Base-by-base conservation (phyloP, 1,284 basidiomycete species). In the Rhodotorula glutinis region DNA sequence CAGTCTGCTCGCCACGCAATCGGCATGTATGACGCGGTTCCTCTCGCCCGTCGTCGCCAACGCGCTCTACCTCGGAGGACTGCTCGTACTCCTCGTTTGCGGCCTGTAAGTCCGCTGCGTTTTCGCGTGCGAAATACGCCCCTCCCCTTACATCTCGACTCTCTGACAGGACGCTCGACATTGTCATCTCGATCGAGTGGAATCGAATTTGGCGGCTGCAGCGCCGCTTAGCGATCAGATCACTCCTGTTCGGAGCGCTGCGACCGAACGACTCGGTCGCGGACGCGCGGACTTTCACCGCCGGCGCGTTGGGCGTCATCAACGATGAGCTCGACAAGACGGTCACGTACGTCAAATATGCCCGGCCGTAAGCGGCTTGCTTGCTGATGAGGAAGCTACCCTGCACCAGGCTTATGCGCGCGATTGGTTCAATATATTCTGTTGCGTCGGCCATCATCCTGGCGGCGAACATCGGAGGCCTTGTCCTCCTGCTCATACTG, bases 41-140 rank as follows among this genome's bases (percentile, higher is more conserved):
- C 54, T 67, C 8, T 55, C 57, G 21, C 66, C 66, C 1, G 2
- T 23, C 33, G 5, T 67, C n/a, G 66, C 57, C 46, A 67, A 67
- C 54, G 13, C 38, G 7, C 16, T 67, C 40, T 67, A 67, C 49
- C 27, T 63, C 21, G 62, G 16, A 40, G 66, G 61, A 16, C 33
- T 67, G 16, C 9, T 63, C 21, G 41, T 60, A 17, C n/a, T 62
- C 9, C 21, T 60, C 41, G 47, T 57, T 5, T 53, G 55, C 23
- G 38, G 57, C 41, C 23, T 58, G 60, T 57, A 29, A 40, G 55
- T 43, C 47, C 5, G 11, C 43, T 16, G 43, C n/a, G n/a, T n/a
- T n/a, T 44, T 21, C 43, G 9, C 14, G 43, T 21, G 4, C 43
- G n/a, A 19, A 21, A 44, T 21, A 44, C 14, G 43, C 14, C 43